Percentiles rank a stretch among this genome's conserved stretches.
Conservation (phyloP, 2,329 filamentous ascomycete genomes). For the Ophidiomyces ophidiicola region DNA sequence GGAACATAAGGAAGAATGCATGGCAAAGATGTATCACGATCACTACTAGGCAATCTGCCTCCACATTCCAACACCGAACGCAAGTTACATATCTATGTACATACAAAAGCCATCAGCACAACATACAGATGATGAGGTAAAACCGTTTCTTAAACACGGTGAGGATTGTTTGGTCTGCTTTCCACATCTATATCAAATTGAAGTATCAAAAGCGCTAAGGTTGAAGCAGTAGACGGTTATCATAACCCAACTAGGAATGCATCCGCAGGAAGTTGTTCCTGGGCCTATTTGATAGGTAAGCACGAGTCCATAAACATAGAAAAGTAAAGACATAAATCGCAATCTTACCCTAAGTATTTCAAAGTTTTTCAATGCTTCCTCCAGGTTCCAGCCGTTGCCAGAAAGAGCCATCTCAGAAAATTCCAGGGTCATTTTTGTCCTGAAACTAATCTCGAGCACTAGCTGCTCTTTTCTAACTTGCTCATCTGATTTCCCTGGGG, state of each 20-base stretch:
- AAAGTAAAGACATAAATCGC: neutral
- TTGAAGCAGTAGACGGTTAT: too few species aligned
- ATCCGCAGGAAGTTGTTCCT: constrained; percentile 15
- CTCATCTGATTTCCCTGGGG: constrained; percentile 35
- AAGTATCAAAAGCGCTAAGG: too few species aligned
- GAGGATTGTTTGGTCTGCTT: too few species aligned
- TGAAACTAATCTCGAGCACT: constrained; percentile 55
- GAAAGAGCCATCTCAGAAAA: constrained; percentile 72
- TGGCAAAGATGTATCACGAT: too few species aligned
- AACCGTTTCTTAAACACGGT: too few species aligned
- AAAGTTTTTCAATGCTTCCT: constrained; percentile 62
- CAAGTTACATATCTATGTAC: too few species aligned
- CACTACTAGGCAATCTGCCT: too few species aligned
- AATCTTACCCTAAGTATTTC: constrained; percentile 56
- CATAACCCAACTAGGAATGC: constrained; percentile 15
- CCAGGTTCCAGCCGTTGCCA: constrained; percentile 68
- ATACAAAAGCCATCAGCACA: too few species aligned
- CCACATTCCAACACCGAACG: too few species aligned
- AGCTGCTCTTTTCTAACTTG: constrained; percentile 57
- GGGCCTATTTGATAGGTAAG: constrained; percentile 9
- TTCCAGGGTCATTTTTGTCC: constrained; percentile 66
- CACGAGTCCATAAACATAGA: neutral
- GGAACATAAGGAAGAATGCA: too few species aligned
- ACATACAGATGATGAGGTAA: too few species aligned
- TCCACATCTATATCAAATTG: too few species aligned